phyloP scores from a whole-genome alignment of 345 rosid genomes.

The Xanthoceras sorbifolium region DNA sequence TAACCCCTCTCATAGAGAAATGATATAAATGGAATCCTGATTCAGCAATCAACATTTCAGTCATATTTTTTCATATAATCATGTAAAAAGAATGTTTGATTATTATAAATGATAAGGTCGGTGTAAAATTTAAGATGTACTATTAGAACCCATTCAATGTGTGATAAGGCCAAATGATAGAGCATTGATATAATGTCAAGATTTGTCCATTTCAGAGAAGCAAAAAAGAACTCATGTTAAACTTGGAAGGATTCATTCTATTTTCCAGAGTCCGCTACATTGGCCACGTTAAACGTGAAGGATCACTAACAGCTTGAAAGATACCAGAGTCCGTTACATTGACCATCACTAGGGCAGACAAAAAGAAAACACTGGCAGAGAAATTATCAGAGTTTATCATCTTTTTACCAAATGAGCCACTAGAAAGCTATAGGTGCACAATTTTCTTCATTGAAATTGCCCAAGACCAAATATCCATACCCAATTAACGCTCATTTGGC shows the following conservation, averaged over 20 bases:
- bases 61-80: background rate
- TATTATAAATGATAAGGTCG: background rate
- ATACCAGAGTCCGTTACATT: background rate
- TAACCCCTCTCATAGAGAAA: constrained; percentile 92
- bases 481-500: background rate
- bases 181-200: background rate
- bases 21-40: constrained; percentile 65
- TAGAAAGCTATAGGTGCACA: background rate
- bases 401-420: background rate
- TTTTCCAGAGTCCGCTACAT: no score
- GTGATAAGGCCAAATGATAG: background rate
- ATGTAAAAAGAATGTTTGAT: background rate
- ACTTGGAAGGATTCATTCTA: no score
- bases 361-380: background rate
- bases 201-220: background rate
- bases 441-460: background rate
- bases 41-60: constrained; percentile 14
- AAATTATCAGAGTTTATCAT: background rate
- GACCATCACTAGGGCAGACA: background rate
- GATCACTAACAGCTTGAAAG: no score
- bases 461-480: background rate
- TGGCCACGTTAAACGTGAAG: no score
- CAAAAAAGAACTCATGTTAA: background rate
- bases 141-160: background rate
- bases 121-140: background rate